Evolutionary conservation across 805 yeast species (phyloP), one percentile per base, ranked within the genome.

Genomic region (Saccharomyces eubayanus): DNA sequence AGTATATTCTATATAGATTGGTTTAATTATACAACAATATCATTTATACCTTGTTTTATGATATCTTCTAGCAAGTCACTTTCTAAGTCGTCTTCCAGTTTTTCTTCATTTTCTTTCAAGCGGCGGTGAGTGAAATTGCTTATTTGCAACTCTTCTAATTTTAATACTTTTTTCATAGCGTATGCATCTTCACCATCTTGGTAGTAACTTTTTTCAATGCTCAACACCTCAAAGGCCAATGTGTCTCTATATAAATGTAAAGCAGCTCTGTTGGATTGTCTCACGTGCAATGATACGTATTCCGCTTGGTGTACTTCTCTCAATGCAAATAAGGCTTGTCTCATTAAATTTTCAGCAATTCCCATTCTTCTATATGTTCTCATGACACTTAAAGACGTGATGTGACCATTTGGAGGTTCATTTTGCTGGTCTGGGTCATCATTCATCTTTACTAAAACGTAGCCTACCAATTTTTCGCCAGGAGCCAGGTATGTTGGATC

Each of bases 171-270:
- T 66, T 82, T 83, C 99, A 94, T 94, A 45, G 94, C 86, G 69
- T 91, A 92, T 14, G 99, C 99, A 72, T 94, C 97, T 72, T 94
- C 99, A 31, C 96, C 96, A 71, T 94, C 97, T 51, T 91, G 97
- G 64, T 94, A 94, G 70, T 94, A 94, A n/a, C 86, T 79, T 59
- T 81, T 85, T 63, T 90, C 97, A 55, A 94, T 83, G 46, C 84
- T 81, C 54, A 86, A 76, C 46, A 89, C 94, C 68, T 86, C 91
- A 68, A 94, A 94, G 56, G 80, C 74, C 57, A 94, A 77, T 2
- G 97, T 86, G 65, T 89, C 95, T 65, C 85, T 78, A 73, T 94
- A 94, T 58, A 94, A 77, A 72, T 90, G 96, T 62, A 91, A 77
- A 2, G 99, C 99, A 9, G 98, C 98, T 63, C 89, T 74, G 72